Percentiles rank a stretch among this genome's conserved stretches.
These are phyloP conservation scores for Telopea speciosissima DNA, from an alignment of 177 flowering plant species.

Conservation along the genomic window DNA sequence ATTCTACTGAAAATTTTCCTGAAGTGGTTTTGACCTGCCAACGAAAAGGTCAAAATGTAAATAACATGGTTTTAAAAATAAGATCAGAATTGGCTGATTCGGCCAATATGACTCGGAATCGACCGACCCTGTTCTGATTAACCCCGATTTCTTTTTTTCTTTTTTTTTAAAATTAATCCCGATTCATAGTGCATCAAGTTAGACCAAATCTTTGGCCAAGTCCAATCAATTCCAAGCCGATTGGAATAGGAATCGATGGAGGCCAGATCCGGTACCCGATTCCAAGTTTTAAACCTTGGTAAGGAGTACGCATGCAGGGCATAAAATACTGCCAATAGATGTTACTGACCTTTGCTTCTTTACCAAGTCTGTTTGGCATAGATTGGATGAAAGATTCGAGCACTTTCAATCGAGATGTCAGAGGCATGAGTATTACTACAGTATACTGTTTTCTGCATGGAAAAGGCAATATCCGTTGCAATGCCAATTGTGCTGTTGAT, in stretches of 20 bases:
- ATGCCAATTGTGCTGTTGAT: conserved; percentile 52
- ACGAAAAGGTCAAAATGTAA: too few species aligned
- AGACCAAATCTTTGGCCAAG: background rate
- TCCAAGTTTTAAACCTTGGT: background rate
- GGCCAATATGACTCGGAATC: too few species aligned
- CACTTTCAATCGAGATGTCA: conserved; percentile 29
- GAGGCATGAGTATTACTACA: conserved; percentile 78
- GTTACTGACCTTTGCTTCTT: conserved; percentile 60
- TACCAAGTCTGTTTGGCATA: conserved; percentile 15
- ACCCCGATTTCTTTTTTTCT: too few species aligned
- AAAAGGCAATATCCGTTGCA: conserved; percentile 62
- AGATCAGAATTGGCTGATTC: too few species aligned
- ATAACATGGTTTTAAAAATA: too few species aligned
- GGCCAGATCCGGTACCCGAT: background rate
- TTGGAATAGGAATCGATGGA: background rate
- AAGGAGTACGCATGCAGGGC: background rate
- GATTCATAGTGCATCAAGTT: too few species aligned
- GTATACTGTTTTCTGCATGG: conserved; percentile 86
- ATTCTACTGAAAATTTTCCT: too few species aligned
- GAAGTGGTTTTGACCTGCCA: too few species aligned
- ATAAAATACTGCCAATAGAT: background rate
- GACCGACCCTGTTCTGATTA: too few species aligned
- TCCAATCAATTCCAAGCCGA: background rate
- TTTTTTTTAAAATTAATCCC: too few species aligned
- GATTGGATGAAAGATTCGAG: conserved; percentile 38